These are phyloP conservation scores for Populus hybrid DNA, from an alignment of 441 rosid genomes.

Conservation along the genomic window DNA sequence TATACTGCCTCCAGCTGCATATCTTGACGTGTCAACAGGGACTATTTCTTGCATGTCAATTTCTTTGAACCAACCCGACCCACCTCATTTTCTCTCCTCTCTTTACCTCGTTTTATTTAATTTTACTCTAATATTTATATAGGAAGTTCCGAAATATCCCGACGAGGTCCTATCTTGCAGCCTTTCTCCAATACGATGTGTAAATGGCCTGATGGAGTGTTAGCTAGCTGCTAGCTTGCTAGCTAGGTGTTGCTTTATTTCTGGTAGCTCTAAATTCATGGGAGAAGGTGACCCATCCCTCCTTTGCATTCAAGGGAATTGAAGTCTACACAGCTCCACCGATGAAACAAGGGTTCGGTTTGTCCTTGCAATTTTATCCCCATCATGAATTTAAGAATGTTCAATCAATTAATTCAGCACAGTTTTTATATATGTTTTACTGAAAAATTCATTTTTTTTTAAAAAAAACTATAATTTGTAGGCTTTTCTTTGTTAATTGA, in stretches of 20 bases:
- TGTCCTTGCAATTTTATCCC: too few species aligned
- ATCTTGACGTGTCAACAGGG: slow-evolving; percentile 8
- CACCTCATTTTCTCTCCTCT: not conserved
- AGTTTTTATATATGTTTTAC: not conserved
- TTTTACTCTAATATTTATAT: too few species aligned
- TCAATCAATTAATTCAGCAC: not conserved
- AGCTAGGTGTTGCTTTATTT: not conserved
- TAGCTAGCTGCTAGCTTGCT: not conserved
- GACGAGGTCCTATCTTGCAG: not conserved
- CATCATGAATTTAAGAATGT: too few species aligned
- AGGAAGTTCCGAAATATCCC: not conserved
- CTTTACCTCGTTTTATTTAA: not conserved
- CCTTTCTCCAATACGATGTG: not conserved
- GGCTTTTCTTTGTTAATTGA: too few species aligned
- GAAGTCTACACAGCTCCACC: too few species aligned
- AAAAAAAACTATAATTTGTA: too few species aligned
- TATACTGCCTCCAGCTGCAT: slow-evolving; percentile 10
- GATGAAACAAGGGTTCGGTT: too few species aligned
- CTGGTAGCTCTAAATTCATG: too few species aligned
- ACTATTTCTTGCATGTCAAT: not conserved
- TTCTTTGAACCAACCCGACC: not conserved
- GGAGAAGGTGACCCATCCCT: too few species aligned
- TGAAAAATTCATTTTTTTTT: not conserved
- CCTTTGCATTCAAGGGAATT: too few species aligned
- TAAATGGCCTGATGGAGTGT: not conserved